Conservation (phyloP, 2,329 filamentous ascomycete genomes). For the Aureobasidium subglaciale region DNA sequence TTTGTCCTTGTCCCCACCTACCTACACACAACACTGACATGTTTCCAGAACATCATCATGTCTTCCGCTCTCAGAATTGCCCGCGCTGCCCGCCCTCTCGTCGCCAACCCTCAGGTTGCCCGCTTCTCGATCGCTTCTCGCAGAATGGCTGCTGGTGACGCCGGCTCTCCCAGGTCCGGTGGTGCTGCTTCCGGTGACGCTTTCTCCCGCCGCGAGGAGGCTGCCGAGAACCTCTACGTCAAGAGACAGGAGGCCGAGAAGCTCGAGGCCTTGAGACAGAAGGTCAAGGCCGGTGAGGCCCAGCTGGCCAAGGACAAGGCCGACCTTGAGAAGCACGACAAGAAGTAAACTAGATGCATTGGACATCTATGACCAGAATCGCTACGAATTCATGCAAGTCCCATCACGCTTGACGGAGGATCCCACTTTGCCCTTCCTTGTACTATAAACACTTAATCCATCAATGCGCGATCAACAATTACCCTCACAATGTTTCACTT, state of each 20-base stretch:
- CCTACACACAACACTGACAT: neutral
- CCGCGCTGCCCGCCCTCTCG: slow-evolving; percentile 33
- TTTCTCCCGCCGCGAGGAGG: slow-evolving; percentile 87
- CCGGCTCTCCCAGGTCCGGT: slow-evolving; percentile 35
- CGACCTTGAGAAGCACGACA: slow-evolving; percentile 21
- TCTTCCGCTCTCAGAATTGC: slow-evolving; percentile 24
- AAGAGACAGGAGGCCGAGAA: slow-evolving; percentile 84
- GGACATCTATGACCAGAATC: neutral
- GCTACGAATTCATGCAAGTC: slow-evolving; percentile 3
- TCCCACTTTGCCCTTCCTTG: neutral
- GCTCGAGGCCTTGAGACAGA: slow-evolving; percentile 36
- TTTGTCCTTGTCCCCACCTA: neutral
- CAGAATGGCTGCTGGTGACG: slow-evolving; percentile 38
- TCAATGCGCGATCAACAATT: neutral
- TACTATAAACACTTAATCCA: slow-evolving; percentile 12
- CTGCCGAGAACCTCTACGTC: slow-evolving; percentile 78
- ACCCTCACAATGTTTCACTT: neutral
- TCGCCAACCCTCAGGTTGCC: slow-evolving; percentile 27
- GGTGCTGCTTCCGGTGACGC: slow-evolving; percentile 60
- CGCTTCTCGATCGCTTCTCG: slow-evolving; percentile 37
- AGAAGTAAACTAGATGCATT: slow-evolving; percentile 18
- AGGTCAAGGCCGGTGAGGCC: slow-evolving; percentile 27
- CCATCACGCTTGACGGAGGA: neutral
- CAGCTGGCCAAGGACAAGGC: slow-evolving; percentile 26
- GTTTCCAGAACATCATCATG: slow-evolving; percentile 10